A percentile compares a stretch with the other conserved stretches of the same genome.
phyloP scores from a whole-genome alignment of 768 basidiomycete species.

The Psilocybe azurescens region DNA sequence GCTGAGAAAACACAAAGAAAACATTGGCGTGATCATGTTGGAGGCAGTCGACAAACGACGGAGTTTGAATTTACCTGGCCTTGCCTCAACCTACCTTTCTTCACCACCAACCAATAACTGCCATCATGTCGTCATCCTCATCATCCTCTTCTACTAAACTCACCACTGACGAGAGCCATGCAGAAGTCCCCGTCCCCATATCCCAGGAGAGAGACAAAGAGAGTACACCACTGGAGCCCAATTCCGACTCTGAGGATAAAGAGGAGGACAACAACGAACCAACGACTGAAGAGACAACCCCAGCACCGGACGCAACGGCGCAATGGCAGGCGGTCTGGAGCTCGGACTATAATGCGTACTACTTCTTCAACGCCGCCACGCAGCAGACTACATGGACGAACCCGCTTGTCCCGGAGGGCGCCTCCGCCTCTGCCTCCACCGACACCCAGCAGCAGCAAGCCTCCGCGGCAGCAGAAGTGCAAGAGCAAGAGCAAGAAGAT shows the following conservation, averaged over 20 bases:
- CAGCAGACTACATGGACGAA: slow-evolving; percentile 87
- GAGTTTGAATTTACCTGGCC: not conserved
- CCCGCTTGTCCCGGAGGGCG: slow-evolving; percentile 54
- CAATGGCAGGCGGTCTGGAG: slow-evolving; percentile 87
- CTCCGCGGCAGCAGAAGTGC: slow-evolving; percentile 4
- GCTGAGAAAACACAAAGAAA: too few relatives aligned
- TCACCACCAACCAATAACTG: not conserved
- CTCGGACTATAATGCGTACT: slow-evolving; percentile 79
- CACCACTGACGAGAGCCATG: not conserved
- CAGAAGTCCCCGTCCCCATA: not conserved
- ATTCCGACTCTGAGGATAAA: not conserved
- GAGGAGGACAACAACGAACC: not conserved
- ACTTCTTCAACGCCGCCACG: slow-evolving; percentile 80
- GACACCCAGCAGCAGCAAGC: slow-evolving; percentile 2
- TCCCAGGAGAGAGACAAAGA: not conserved
- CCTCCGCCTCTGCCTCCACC: not conserved
- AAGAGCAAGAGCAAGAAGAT: slow-evolving; percentile 2
- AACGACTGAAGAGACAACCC: not conserved
- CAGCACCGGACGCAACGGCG: slow-evolving; percentile 2
- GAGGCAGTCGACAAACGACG: not conserved
- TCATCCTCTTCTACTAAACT: not conserved
- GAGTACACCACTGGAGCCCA: not conserved
- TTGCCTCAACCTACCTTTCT: not conserved
- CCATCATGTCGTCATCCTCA: not conserved
- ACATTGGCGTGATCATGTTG: too few relatives aligned